Evolutionary conservation across 2,329 filamentous ascomycete genomes (phyloP).

Genomic region (Trichoderma arundinaceum): DNA sequence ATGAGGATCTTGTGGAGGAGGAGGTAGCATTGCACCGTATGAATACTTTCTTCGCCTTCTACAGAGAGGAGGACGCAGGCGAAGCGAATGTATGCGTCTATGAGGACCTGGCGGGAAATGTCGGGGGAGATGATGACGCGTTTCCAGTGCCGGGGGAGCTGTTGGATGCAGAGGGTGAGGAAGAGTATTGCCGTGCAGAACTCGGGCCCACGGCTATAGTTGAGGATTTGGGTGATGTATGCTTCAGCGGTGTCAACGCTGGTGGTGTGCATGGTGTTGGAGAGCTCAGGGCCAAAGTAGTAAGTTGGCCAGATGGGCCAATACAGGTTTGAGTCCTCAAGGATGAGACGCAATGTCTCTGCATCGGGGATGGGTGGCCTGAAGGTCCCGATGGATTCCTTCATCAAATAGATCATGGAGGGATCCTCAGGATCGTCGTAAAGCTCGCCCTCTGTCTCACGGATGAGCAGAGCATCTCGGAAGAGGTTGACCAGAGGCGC

Average conservation of each 20-base stretch:
- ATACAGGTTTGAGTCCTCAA: constrained; percentile 36
- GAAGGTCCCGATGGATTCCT: constrained; percentile 31
- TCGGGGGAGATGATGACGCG: constrained; percentile 43
- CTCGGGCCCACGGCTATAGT: constrained; percentile 41
- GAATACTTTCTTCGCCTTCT: constrained; percentile 57
- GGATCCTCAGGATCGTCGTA: constrained; percentile 29
- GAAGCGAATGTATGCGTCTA: constrained; percentile 52
- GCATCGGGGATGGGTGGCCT: constrained; percentile 28
- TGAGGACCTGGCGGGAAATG: constrained; percentile 49
- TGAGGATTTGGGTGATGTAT: constrained; percentile 46
- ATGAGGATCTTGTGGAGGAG: constrained; percentile 59
- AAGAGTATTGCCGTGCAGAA: constrained; percentile 51
- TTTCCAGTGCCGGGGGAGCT: constrained; percentile 44
- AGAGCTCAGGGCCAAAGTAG: constrained; percentile 27
- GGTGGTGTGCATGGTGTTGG: constrained; percentile 25
- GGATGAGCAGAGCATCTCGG: constrained; percentile 31
- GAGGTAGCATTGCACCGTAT: constrained; percentile 59
- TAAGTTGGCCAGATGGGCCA: constrained; percentile 39
- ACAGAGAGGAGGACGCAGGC: constrained; percentile 53
- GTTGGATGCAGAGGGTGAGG: constrained; percentile 49
- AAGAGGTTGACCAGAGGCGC: constrained; percentile 30
- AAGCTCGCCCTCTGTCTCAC: constrained; percentile 25
- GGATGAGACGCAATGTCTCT: constrained; percentile 33
- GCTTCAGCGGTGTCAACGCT: constrained; percentile 34
- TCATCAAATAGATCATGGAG: constrained; percentile 12